These are phyloP conservation scores for Trichocladium uniseriatum DNA, from an alignment of 495 filamentous ascomycete genomes.

Conservation along the genomic window DNA sequence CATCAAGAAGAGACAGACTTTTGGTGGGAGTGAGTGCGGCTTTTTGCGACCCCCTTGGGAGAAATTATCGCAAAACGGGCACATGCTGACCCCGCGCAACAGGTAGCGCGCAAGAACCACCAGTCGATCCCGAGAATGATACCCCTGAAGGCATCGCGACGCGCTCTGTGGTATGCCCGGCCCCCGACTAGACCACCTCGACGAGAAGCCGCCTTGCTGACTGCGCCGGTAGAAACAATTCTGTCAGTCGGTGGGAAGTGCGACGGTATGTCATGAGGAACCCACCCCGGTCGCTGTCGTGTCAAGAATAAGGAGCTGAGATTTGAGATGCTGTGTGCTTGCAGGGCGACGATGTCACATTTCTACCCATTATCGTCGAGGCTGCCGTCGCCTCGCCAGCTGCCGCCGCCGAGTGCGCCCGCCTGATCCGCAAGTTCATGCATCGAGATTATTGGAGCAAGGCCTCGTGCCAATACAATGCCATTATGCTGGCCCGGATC, in stretches of 20 bases:
- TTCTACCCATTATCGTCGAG: conserved; percentile 92
- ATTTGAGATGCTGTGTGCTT: neutral
- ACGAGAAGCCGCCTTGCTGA: conserved; percentile 4
- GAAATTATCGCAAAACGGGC: neutral
- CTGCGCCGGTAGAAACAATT: conserved; percentile 45
- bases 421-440: conserved; percentile 72
- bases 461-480: conserved; percentile 82
- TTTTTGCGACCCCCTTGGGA: neutral
- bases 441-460: conserved; percentile 49
- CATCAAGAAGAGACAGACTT: conserved; percentile 37
- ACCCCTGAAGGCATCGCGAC: conserved; percentile 50
- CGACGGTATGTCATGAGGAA: conserved; percentile 41
- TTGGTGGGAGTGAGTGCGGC: conserved; percentile 16
- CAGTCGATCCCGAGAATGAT: conserved; percentile 31
- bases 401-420: conserved; percentile 70
- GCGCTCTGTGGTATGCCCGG: conserved; percentile 40
- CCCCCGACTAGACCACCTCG: neutral
- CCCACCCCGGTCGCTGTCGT: neutral
- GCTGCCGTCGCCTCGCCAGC: conserved; percentile 81
- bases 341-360: conserved; percentile 79
- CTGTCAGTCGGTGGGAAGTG: conserved; percentile 63
- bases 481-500: conserved; percentile 92
- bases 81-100: neutral
- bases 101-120: conserved; percentile 15
- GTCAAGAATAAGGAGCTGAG: neutral